A percentile compares a stretch with the other conserved stretches of the same genome.
These are phyloP conservation scores for Ascosphaera pollenicola DNA, from an alignment of 2,329 filamentous ascomycete species.

Conservation along the genomic window DNA sequence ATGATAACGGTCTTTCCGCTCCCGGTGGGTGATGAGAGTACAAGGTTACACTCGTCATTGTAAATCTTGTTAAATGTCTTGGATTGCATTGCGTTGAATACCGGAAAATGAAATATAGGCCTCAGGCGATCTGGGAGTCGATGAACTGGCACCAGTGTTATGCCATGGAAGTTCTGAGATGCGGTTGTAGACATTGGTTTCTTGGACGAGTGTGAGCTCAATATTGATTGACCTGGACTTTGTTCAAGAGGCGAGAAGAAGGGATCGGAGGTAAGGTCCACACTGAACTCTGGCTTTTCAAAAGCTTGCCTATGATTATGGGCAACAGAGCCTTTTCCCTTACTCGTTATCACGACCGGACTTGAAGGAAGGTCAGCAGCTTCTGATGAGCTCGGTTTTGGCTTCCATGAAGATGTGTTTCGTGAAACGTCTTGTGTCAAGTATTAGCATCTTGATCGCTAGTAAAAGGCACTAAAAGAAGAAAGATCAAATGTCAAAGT, in stretches of 20 bases:
- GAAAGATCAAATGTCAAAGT: no score
- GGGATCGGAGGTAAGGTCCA: no score
- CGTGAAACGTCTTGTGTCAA: no score
- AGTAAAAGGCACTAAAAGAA: no score
- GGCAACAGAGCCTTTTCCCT: no score
- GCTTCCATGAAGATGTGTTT: neutral
- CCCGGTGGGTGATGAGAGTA: conserved; percentile 61
- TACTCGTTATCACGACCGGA: neutral
- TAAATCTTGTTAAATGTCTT: conserved; percentile 51
- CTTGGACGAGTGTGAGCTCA: no score
- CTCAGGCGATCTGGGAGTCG: conserved; percentile 48
- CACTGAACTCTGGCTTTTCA: no score
- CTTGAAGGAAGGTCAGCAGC: neutral
- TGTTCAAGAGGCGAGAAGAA: no score
- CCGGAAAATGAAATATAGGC: conserved; percentile 45
- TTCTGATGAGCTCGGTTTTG: neutral
- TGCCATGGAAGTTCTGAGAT: conserved; percentile 30
- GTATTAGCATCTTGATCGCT: no score
- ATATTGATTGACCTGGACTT: no score
- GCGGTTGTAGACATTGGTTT: no score
- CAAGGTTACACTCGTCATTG: conserved; percentile 48
- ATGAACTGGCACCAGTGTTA: conserved; percentile 34
- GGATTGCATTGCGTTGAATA: conserved; percentile 69
- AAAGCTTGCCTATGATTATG: no score
- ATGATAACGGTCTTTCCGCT: conserved; percentile 69